Base-by-base conservation (phyloP, 2,329 filamentous ascomycete species). In the Cladobotryum mycophilum region DNA sequence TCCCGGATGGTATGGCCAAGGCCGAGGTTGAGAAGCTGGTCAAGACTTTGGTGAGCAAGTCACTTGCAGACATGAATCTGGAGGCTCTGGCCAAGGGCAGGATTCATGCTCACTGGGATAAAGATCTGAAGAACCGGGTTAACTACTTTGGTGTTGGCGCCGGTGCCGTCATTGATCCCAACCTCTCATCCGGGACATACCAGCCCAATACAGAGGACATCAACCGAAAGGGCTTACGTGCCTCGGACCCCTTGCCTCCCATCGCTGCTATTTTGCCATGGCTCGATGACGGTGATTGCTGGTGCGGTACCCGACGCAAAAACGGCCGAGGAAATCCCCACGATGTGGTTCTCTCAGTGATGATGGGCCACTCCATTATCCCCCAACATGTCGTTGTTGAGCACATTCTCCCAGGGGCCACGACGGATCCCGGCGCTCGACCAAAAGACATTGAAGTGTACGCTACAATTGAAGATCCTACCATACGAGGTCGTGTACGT, bases 281-380 rank as follows among this genome's bases (percentile, higher is more conserved):
- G 89, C 73, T 83, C 9, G 88, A 95, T 45, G 78, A 85, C 34
- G 88, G 87, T 17, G 88, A 97, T 55, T 95, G 89, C 67, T 97
- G 89, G 87, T 97, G 92, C 66, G 83, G 85, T 4, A 76, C 73
- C 0, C 63, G 61, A 3, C 69, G 70, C 1, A 56, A 62, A 11
- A 69, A 75, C 45, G 65, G 64, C 13, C 68, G 70, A 14, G 67
- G 68, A 11, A 62, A 64, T 14, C 74, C 75, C 7, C 75, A 77
- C 45, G 80, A 82, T 36, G 81, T 83, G 2, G 79, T 82, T 48
- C 71, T 97, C 14, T 80, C 79, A 8, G 79, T 95, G 15, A 67
- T 81, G 38, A 75, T 85, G 15, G 73, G 77, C 34, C 67, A 76
- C 34, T 64, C 69, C 5, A 75, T 91, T 50, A 74, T 84, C 30